Conservation (phyloP, 768 basidiomycete genomes). For the Pisolithus albus region DNA sequence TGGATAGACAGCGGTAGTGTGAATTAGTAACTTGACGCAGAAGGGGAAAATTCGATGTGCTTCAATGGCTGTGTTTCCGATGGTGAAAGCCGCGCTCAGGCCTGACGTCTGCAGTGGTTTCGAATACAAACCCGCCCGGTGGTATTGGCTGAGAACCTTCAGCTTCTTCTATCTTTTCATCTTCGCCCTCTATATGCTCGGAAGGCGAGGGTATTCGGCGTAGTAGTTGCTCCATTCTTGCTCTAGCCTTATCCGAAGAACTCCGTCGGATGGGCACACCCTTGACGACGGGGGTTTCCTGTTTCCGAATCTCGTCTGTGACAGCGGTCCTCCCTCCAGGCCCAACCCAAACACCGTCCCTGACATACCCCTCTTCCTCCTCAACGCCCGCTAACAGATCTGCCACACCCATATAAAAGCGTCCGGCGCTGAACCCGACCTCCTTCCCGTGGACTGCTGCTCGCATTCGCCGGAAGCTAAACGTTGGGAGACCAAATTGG, state of each 20-base stretch:
- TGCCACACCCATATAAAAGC: slow-evolving; percentile 81
- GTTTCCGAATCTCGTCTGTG: too few species aligned
- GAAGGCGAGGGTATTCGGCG: slow-evolving; percentile 5
- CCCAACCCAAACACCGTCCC: slow-evolving; percentile 19
- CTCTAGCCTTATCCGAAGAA: slow-evolving; percentile 19
- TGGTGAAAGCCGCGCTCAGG: too few species aligned
- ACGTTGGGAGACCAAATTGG: slow-evolving; percentile 13
- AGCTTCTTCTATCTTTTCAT: not conserved
- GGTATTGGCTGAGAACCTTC: too few species aligned
- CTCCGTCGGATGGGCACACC: slow-evolving; percentile 4
- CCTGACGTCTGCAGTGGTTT: too few species aligned
- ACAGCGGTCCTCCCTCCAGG: slow-evolving; percentile 9
- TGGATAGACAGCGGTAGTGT: too few species aligned
- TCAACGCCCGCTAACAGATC: slow-evolving; percentile 75
- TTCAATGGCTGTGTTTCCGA: too few species aligned
- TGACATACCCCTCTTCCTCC: slow-evolving; percentile 42
- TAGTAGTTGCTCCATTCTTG: slow-evolving; percentile 21
- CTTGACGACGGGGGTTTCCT: too few species aligned
- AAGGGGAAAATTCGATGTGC: too few species aligned
- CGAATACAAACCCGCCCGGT: too few species aligned
- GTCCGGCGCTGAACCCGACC: slow-evolving; percentile 86
- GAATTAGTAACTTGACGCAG: too few species aligned
- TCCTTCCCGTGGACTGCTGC: slow-evolving; percentile 82
- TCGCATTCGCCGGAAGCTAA: slow-evolving; percentile 62
- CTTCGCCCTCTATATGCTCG: not conserved